Conservation (phyloP, 257 asterid genomes). For the Linaria vulgaris region DNA sequence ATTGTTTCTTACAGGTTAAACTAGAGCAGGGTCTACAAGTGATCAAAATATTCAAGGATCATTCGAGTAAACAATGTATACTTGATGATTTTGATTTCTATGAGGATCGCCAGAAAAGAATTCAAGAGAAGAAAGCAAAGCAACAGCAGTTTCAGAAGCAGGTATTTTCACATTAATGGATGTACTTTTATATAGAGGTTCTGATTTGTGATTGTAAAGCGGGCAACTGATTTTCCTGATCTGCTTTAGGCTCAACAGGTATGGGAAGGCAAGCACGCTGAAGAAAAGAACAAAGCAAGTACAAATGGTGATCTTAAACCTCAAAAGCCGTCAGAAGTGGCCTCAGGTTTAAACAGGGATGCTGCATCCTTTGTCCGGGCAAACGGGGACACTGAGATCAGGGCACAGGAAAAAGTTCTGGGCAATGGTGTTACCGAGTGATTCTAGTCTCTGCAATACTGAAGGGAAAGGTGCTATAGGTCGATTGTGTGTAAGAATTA, state of each 20-base stretch:
- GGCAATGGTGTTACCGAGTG: constrained; percentile 47
- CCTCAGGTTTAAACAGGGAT: constrained; percentile 20
- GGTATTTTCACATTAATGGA: no score
- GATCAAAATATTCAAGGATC: constrained; percentile 59
- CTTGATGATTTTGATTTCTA: constrained; percentile 74
- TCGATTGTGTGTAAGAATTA: not conserved
- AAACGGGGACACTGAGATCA: constrained; percentile 11
- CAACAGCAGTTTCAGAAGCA: constrained; percentile 46
- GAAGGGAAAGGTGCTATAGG: constrained; percentile 3
- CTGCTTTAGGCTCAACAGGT: constrained; percentile 24
- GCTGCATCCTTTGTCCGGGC: constrained; percentile 7
- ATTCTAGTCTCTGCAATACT: constrained; percentile 30
- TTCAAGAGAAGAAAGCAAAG: constrained; percentile 56
- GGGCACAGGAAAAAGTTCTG: constrained; percentile 39
- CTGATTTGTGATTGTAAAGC: not conserved
- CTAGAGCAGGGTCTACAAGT: constrained; percentile 61
- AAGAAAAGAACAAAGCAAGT: constrained; percentile 31
- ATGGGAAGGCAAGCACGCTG: constrained; percentile 25
- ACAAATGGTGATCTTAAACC: constrained; percentile 20
- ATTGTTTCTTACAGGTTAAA: constrained; percentile 42
- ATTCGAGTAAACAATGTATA: constrained; percentile 53
- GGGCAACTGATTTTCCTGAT: not conserved
- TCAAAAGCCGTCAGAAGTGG: constrained; percentile 29
- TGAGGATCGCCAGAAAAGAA: constrained; percentile 64
- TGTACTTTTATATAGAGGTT: no score